phyloP scores from a whole-genome alignment of 768 basidiomycete species.

The Phylloporus arenicola region DNA sequence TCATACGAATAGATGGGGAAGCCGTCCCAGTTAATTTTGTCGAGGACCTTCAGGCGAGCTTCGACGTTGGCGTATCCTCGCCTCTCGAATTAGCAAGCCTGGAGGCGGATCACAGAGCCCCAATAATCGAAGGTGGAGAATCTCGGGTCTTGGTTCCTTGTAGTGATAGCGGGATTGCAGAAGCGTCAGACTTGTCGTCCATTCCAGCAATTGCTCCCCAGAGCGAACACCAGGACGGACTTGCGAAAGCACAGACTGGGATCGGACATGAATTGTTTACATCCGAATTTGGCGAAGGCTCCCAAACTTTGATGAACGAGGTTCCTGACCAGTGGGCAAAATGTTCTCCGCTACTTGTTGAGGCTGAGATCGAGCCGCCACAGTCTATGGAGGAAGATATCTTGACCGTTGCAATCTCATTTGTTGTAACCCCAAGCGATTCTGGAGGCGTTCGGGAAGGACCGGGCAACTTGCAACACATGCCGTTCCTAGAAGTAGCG shows the following conservation, averaged over 20 bases:
- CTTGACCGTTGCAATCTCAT: neutral
- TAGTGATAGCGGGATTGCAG: neutral
- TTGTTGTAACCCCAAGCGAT: neutral
- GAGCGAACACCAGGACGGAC: neutral
- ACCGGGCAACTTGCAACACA: neutral
- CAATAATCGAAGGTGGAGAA: neutral
- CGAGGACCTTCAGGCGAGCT: neutral
- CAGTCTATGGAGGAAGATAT: neutral
- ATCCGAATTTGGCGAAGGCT: neutral
- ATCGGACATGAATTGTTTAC: neutral
- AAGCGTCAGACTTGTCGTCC: neutral
- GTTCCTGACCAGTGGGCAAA: neutral
- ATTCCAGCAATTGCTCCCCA: neutral
- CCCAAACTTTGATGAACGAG: neutral
- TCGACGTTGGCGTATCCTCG: neutral
- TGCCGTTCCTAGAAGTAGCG: neutral
- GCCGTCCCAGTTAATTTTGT: conserved; percentile 4
- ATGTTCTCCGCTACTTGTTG: neutral
- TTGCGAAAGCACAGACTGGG: neutral
- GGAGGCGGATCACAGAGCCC: neutral
- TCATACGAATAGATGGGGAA: conserved; percentile 12
- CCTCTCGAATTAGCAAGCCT: neutral
- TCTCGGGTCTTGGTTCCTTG: neutral
- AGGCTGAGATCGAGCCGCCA: neutral
- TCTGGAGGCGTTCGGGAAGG: neutral